A percentile compares a stretch with the other conserved stretches of the same genome.
phyloP scores from a whole-genome alignment of 805 yeast genomes.

The Kazachstania martiniae region DNA sequence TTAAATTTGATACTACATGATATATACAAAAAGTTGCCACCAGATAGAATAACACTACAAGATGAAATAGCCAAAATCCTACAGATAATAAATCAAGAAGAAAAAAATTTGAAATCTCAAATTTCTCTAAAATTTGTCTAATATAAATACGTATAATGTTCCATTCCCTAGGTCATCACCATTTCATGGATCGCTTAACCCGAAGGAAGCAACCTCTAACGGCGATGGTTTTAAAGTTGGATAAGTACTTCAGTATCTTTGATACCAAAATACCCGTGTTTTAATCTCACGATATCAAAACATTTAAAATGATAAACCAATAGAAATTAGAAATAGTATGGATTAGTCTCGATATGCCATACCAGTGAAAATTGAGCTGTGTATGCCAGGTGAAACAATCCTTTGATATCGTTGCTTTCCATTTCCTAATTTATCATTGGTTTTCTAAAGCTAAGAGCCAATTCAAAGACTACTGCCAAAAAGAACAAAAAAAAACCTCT shows the following conservation, averaged over 20 bases:
- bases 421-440: too few species aligned
- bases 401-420: too few species aligned
- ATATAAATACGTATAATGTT: conserved; percentile 32
- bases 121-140: conserved; percentile 16
- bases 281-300: conserved; percentile 2
- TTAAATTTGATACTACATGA: conserved; percentile 18
- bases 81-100: conserved; percentile 12
- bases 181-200: conserved; percentile 77
- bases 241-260: too few species aligned
- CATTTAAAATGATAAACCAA: too few species aligned
- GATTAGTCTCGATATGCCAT: too few species aligned
- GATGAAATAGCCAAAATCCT: conserved; percentile 10
- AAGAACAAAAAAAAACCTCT: too few species aligned
- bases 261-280: too few species aligned
- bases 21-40: conserved; percentile 8
- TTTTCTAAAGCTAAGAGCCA: too few species aligned
- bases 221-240: conserved; percentile 97
- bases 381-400: too few species aligned
- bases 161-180: conserved; percentile 93
- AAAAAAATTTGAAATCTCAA: conserved; percentile 19
- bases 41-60: conserved; percentile 4
- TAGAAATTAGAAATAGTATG: too few species aligned
- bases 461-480: too few species aligned
- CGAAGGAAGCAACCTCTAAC: conserved; percentile 73
- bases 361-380: too few species aligned